Evolutionary conservation across 352 stramenopile species (phyloP).

Genomic region (Hyaloperonospora brassicae): DNA sequence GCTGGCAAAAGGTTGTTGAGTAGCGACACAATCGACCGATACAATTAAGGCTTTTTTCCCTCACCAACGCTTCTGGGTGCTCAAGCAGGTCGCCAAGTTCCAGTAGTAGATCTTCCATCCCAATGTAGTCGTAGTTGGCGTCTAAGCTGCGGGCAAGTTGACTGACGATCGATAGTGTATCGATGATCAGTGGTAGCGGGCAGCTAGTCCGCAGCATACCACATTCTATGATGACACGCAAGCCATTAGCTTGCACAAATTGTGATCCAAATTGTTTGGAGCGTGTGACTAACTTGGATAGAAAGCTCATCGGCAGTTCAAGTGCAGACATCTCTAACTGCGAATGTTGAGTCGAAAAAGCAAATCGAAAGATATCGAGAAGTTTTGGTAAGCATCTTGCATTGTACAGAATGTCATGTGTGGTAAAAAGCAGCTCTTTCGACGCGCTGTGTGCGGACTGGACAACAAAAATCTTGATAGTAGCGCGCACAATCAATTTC

Average conservation of each 20-base stretch:
- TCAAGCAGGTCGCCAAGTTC: slow-evolving; percentile 54
- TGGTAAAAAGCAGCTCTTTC: slow-evolving; percentile 56
- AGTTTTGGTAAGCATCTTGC: slow-evolving; percentile 55
- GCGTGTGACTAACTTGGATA: slow-evolving; percentile 78
- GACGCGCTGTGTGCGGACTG: slow-evolving; percentile 60
- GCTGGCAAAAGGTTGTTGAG: slow-evolving; percentile 82
- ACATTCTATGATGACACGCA: slow-evolving; percentile 64
- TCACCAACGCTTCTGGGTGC: slow-evolving; percentile 65
- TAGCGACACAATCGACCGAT: slow-evolving; percentile 90
- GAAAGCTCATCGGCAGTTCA: slow-evolving; percentile 69
- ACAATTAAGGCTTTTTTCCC: slow-evolving; percentile 86
- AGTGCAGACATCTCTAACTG: slow-evolving; percentile 50
- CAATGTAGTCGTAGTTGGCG: slow-evolving; percentile 68
- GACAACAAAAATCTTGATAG: slow-evolving; percentile 81
- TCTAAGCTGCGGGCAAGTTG: slow-evolving; percentile 78
- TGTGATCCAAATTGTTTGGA: slow-evolving; percentile 77
- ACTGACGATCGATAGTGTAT: slow-evolving; percentile 78
- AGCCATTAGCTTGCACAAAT: slow-evolving; percentile 63
- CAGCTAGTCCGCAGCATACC: slow-evolving; percentile 37
- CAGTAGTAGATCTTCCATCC: slow-evolving; percentile 35
- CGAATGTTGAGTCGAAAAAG: slow-evolving; percentile 46
- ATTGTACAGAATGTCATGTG: slow-evolving; percentile 70
- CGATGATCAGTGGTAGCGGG: slow-evolving; percentile 60
- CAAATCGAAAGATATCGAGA: slow-evolving; percentile 52
- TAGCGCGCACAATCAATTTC: slow-evolving; percentile 72